Evolutionary conservation across 306 rosid species (phyloP), one percentile per base, ranked within the genome.

Genomic region (Prunus dulcis): DNA sequence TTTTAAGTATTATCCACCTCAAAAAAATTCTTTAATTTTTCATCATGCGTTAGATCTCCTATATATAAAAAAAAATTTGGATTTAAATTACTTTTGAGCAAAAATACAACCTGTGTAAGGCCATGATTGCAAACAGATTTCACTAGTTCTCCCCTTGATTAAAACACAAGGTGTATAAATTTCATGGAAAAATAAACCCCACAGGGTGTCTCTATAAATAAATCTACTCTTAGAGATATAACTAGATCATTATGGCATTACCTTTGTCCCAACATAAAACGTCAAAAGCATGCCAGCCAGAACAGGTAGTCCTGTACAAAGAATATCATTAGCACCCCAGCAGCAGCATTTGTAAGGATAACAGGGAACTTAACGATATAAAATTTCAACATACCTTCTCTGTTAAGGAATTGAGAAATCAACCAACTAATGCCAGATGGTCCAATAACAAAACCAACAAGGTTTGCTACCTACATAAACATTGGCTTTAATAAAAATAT

Each of bases 231-330:
- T n/a, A 11, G 20, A 55, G 8, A 72, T 0, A 56, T 20, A 20
- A 38, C 15, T 47, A 56, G 38, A 9, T 22, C 12, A 17, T 25
- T 62, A 57, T 0, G 15, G n/a, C 32, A 49, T 75, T 82, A 95
- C 97, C 97, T 95, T 92, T 46, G 93, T 92, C 77, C 96, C 97
- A 9, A 92, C 81, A 58, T 92, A 92, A 88, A 95, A 95, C 73
- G 97, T 85, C 43, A 82, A n/a, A 38, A 95, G 80, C 95, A 95
- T 72, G 75, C 97, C 92, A 63, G 88, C 92, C 52, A 95, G 80
- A 74, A 92, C 91, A 27, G 97, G 91, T 51, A 90, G 56, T 73
- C 98, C 98, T 92, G 93, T 22, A 57, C 27, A 61, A 28, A 74
- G 71, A 85, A 77, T 34, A 34, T 74, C 13, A 64, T 75, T 80